Conservation (phyloP, 345 rosid genomes). For the Excoecaria agallocha region DNA sequence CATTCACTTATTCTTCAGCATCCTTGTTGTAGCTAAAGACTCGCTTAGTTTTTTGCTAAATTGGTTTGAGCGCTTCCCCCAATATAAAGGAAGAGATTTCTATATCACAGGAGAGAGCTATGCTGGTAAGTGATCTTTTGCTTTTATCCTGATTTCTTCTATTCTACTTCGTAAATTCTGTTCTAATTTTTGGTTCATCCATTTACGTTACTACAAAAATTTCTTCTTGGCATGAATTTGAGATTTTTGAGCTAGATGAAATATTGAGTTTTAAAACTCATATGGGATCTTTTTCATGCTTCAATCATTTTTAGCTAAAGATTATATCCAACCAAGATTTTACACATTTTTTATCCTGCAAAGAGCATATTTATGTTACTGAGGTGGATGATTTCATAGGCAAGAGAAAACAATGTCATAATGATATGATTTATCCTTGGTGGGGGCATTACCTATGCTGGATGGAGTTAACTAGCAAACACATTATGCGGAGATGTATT, state of each 20-base stretch:
- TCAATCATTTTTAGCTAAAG: not conserved
- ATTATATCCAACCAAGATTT: not conserved
- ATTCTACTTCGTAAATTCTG: not conserved
- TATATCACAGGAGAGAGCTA: slow-evolving; percentile 89
- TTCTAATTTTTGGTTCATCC: not conserved
- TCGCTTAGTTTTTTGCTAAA: slow-evolving; percentile 65
- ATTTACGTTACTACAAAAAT: not conserved
- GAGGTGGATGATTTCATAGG: not conserved
- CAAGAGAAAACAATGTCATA: not conserved
- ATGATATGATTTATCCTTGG: not conserved
- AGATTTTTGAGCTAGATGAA: not conserved
- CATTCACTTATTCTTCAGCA: slow-evolving; percentile 9
- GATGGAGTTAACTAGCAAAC: not conserved
- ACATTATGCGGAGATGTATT: not conserved
- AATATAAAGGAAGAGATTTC: slow-evolving; percentile 82
- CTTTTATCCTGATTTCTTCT: slow-evolving; percentile 2
- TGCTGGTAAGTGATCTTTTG: slow-evolving; percentile 48
- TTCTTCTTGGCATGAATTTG: not conserved
- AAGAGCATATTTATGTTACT: not conserved
- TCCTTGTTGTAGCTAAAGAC: slow-evolving; percentile 59
- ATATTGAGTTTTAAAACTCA: not conserved
- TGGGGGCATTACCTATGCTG: not conserved
- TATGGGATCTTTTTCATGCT: not conserved
- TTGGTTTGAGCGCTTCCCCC: slow-evolving; percentile 92
- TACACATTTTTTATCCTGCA: not conserved